A percentile compares a stretch with the other conserved stretches of the same genome.
These are phyloP conservation scores for Phytophthora tubulina DNA, from an alignment of 352 stramenopile species.

Conservation along the genomic window DNA sequence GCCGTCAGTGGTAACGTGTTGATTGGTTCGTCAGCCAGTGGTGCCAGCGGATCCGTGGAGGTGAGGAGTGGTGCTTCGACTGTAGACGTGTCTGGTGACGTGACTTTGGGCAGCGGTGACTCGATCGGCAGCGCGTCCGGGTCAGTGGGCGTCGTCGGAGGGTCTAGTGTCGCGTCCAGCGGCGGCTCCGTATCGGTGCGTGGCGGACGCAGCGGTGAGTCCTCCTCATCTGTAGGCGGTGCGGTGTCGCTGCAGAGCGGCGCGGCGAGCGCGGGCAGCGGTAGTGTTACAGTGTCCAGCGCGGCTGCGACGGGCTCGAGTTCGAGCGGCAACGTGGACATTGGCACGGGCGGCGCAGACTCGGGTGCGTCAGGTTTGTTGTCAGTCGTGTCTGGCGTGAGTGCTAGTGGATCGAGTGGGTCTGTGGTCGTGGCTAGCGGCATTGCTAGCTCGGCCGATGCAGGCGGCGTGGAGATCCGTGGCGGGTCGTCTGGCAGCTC, in stretches of 20 bases:
- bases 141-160: not conserved
- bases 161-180: not conserved
- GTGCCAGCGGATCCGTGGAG: not conserved
- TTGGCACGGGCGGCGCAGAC: not conserved
- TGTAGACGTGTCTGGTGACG: not conserved
- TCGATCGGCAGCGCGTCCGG: not conserved
- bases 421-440: not conserved
- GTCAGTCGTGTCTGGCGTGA: not conserved
- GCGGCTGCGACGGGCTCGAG: not conserved
- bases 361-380: not conserved
- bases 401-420: not conserved
- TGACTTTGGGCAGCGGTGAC: not conserved
- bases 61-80: constrained; percentile 7
- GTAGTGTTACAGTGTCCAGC: not conserved
- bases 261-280: not conserved
- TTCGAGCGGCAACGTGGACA: not conserved
- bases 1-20: not conserved
- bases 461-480: constrained; percentile 16
- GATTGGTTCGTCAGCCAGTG: not conserved
- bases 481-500: not conserved
- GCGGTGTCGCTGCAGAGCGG: not conserved
- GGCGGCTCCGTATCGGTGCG: not conserved
- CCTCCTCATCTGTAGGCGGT: not conserved
- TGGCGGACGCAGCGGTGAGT: not conserved
- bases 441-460: not conserved